Percentiles rank a stretch among this genome's conserved stretches.
Evolutionary conservation across 2,329 filamentous ascomycete species (phyloP).

Genomic region (Alternaria rosae): DNA sequence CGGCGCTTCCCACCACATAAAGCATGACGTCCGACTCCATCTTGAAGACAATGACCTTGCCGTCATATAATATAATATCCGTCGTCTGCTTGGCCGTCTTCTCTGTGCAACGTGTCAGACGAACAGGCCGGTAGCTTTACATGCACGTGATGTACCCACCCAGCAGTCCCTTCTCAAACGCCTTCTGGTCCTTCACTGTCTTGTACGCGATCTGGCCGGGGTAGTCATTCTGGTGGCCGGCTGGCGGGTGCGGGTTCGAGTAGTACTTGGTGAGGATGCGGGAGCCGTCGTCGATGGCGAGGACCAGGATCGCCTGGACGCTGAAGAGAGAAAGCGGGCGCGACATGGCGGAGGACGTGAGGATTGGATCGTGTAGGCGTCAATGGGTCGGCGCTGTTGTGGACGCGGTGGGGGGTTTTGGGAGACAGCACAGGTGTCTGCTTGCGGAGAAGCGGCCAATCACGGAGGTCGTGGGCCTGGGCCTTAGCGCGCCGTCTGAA

Average conservation of each 20-base stretch:
- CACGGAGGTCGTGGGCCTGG: constrained; percentile 24
- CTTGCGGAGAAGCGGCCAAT: constrained; percentile 38
- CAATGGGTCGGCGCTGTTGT: constrained; percentile 17
- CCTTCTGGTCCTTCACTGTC: constrained; percentile 90
- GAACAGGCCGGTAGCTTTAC: constrained; percentile 55
- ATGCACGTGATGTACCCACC: constrained; percentile 73
- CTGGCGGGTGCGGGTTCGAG: constrained; percentile 71
- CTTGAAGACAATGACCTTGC: constrained; percentile 96
- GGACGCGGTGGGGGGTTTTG: constrained; percentile 24
- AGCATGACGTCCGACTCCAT: constrained; percentile 96
- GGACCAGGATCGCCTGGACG: constrained; percentile 60
- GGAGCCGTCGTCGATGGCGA: constrained; percentile 81
- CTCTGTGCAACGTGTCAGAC: constrained; percentile 52
- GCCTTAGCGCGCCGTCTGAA: constrained; percentile 20
- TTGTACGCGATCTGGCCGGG: constrained; percentile 80
- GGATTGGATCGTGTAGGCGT: constrained; percentile 1
- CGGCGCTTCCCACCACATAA: constrained; percentile 85
- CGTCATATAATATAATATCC: constrained; percentile 97
- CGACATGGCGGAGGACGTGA: constrained; percentile 50
- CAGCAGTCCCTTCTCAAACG: constrained; percentile 93
- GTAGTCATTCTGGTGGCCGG: constrained; percentile 66
- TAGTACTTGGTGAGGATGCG: constrained; percentile 97
- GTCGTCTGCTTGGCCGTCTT: constrained; percentile 96
- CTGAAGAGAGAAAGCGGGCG: constrained; percentile 63
- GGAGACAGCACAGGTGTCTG: constrained; percentile 42